These are phyloP conservation scores for Pleurotus platypus DNA, from an alignment of 768 basidiomycete genomes.

Conservation along the genomic window DNA sequence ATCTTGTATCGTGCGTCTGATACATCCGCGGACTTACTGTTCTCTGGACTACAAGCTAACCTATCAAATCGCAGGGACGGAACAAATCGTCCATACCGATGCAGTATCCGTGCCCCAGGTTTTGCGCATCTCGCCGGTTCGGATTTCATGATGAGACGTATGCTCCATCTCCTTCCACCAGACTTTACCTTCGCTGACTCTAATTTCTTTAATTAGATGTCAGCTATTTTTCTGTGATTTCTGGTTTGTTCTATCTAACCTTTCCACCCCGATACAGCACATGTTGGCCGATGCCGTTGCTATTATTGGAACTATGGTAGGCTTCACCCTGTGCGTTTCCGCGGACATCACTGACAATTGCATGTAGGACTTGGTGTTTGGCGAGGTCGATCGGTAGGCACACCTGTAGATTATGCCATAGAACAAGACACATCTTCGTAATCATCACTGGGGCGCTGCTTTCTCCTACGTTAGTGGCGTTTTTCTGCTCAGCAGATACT, in stretches of 20 bases:
- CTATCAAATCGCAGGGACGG: constrained; percentile 60
- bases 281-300: constrained; percentile 94
- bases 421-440: not conserved
- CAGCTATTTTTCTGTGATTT: constrained; percentile 17
- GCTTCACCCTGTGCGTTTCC: constrained; percentile 19
- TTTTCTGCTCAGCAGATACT: no score
- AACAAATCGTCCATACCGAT: constrained; percentile 92
- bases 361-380: constrained; percentile 83
- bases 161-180: constrained; percentile 25
- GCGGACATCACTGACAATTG: constrained; percentile 9
- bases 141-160: constrained; percentile 97
- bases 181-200: constrained; percentile 1
- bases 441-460: not conserved
- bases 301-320: constrained; percentile 96
- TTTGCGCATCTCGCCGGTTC: constrained; percentile 94
- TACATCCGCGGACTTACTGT: not conserved
- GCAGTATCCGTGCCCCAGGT: constrained; percentile 95
- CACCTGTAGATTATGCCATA: not conserved
- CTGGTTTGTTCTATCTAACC: constrained; percentile 9
- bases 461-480: no score
- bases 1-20: constrained; percentile 82
- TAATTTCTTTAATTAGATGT: constrained; percentile 33
- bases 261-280: constrained; percentile 43
- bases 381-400: constrained; percentile 35
- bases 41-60: no score